Evolutionary conservation across 257 asterid genomes (phyloP).

Genomic region (Forsythia viridissima): DNA sequence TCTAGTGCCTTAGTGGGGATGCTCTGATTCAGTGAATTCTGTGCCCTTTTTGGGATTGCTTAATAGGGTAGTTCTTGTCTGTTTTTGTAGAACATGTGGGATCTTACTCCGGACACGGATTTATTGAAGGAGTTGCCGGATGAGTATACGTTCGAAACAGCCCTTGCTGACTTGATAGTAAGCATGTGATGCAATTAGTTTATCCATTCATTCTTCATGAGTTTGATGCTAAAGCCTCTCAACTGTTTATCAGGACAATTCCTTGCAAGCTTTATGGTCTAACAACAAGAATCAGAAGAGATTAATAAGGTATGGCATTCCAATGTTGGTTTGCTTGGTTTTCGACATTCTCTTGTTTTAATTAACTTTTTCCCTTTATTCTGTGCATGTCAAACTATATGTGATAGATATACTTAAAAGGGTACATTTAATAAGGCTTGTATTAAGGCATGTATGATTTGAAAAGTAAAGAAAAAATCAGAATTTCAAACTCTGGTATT

Average conservation of each 20-base stretch:
- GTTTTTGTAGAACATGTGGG: slow-evolving; percentile 78
- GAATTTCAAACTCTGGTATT: not conserved
- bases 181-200: slow-evolving; percentile 25
- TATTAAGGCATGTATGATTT: not conserved
- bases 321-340: slow-evolving; percentile 7
- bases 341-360: not conserved
- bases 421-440: slow-evolving; percentile 7
- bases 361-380: not conserved
- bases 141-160: slow-evolving; percentile 68
- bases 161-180: slow-evolving; percentile 81
- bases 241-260: slow-evolving; percentile 57
- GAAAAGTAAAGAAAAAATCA: not conserved
- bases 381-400: not conserved
- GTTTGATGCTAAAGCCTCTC: slow-evolving; percentile 15
- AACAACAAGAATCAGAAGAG: slow-evolving; percentile 38
- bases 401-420: not conserved
- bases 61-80: not conserved
- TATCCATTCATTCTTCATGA: slow-evolving; percentile 5
- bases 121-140: slow-evolving; percentile 65
- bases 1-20: not conserved
- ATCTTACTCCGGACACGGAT: slow-evolving; percentile 74
- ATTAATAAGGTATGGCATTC: slow-evolving; percentile 49
- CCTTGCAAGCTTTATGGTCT: slow-evolving; percentile 82
- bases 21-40: slow-evolving; percentile 6
- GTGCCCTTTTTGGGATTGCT: slow-evolving; percentile 3